Conservation (phyloP, 768 basidiomycete species). For the Botryobasidium botryosum region DNA sequence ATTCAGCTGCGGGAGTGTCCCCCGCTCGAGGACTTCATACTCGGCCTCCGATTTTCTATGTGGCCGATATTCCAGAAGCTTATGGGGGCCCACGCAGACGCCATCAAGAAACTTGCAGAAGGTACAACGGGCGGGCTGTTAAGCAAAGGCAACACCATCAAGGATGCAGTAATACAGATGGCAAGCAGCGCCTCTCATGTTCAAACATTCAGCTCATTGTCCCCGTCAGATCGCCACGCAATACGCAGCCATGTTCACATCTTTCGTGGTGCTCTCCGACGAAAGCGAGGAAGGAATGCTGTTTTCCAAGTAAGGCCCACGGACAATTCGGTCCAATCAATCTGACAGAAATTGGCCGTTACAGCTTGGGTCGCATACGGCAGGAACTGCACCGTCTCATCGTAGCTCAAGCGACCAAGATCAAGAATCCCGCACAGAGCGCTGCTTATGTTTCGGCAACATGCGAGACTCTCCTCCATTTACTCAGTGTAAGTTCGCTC, state of each 20-base stretch:
- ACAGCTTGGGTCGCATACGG: constrained; percentile 67
- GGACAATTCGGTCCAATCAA: not conserved
- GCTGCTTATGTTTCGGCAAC: constrained; percentile 54
- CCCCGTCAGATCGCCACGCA: constrained; percentile 45
- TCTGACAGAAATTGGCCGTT: not conserved
- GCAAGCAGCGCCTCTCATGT: constrained; percentile 31
- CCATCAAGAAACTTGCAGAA: constrained; percentile 69
- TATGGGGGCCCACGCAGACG: constrained; percentile 70
- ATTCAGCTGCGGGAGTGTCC: constrained; percentile 62
- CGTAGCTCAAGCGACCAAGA: constrained; percentile 48
- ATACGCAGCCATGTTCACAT: constrained; percentile 69
- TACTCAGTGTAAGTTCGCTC: constrained; percentile 49
- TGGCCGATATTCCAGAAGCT: constrained; percentile 90
- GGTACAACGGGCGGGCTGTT: constrained; percentile 27
- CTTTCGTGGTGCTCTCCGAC: constrained; percentile 61
- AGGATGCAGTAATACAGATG: constrained; percentile 45
- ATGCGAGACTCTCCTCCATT: constrained; percentile 62
- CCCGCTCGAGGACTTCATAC: constrained; percentile 68
- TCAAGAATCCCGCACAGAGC: constrained; percentile 39
- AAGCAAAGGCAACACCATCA: constrained; percentile 41
- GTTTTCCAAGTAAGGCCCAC: constrained; percentile 60
- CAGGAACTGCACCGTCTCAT: constrained; percentile 70
- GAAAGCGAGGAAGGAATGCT: constrained; percentile 93
- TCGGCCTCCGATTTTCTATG: constrained; percentile 64
- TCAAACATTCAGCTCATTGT: not conserved